These are phyloP conservation scores for Cardiospermum halicacabum DNA, from an alignment of 345 rosid species.

Conservation along the genomic window DNA sequence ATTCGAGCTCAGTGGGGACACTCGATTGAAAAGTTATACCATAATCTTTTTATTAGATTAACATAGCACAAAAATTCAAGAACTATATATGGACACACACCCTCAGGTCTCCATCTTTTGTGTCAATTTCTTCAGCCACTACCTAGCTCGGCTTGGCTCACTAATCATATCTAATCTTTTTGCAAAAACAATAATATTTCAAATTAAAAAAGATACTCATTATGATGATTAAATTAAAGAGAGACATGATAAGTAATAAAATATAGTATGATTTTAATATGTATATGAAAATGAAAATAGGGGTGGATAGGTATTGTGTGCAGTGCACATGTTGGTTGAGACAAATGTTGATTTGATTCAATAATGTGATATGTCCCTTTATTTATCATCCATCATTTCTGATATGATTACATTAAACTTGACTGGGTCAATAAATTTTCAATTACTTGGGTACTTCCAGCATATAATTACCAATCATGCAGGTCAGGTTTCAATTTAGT, in stretches of 20 bases:
- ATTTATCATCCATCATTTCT: neutral
- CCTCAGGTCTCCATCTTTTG: conserved; percentile 1
- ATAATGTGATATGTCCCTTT: conserved; percentile 11
- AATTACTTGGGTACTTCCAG: neutral
- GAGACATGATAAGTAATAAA: too few species aligned
- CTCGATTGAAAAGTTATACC: conserved; percentile 5
- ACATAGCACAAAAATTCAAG: neutral
- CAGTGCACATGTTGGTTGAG: conserved; percentile 1
- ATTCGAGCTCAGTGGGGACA: conserved; percentile 9
- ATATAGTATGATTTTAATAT: too few species aligned
- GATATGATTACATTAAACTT: conserved; percentile 1
- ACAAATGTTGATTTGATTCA: conserved; percentile 8
- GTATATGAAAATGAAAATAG: neutral
- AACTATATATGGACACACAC: conserved; percentile 1
- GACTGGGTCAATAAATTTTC: conserved; percentile 5
- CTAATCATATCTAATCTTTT: too few species aligned
- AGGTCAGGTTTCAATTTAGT: neutral
- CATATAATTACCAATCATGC: neutral
- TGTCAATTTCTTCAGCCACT: conserved; percentile 2
- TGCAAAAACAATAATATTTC: too few species aligned
- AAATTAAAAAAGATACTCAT: too few species aligned
- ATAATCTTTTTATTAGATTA: conserved; percentile 3
- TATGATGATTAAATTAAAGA: too few species aligned
- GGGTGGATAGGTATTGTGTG: neutral
- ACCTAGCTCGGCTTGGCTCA: conserved; percentile 6